phyloP scores from a whole-genome alignment of 352 stramenopile species.

The Pythium myriotylum region DNA sequence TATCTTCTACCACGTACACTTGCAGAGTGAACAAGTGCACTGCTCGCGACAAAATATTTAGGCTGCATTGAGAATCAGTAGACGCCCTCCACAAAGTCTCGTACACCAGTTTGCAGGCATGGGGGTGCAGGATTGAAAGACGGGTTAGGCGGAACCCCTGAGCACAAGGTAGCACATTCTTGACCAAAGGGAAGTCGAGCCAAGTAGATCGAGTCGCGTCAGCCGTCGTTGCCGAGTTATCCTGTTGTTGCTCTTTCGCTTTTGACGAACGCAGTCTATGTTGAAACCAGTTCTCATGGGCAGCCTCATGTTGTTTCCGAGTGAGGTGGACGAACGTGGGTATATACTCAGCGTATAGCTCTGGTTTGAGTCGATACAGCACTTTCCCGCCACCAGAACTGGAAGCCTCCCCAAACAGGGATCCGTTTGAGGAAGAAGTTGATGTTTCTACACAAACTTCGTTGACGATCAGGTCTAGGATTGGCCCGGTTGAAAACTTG shows the following conservation, averaged over 20 bases:
- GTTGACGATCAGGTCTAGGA: conserved; percentile 81
- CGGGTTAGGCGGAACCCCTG: conserved; percentile 57
- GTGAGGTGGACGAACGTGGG: conserved; percentile 87
- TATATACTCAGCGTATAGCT: conserved; percentile 84
- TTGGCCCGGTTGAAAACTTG: conserved; percentile 65
- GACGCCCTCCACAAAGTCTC: conserved; percentile 68
- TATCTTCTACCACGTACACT: conserved; percentile 79
- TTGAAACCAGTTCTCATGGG: conserved; percentile 88
- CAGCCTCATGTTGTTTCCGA: conserved; percentile 85
- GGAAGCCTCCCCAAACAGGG: conserved; percentile 25
- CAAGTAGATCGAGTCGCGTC: conserved; percentile 78
- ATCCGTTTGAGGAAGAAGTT: background rate
- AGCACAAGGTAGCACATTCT: conserved; percentile 74
- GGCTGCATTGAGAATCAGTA: conserved; percentile 56
- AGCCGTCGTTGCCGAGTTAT: conserved; percentile 37
- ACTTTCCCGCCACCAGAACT: conserved; percentile 45
- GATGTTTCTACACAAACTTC: conserved; percentile 56
- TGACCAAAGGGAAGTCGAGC: conserved; percentile 84
- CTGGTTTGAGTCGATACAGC: conserved; percentile 81
- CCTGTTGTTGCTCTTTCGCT: conserved; percentile 59
- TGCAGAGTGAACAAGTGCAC: conserved; percentile 85
- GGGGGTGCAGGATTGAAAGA: conserved; percentile 62
- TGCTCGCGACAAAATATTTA: conserved; percentile 68
- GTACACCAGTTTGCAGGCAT: conserved; percentile 65
- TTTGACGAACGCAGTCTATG: conserved; percentile 73